Evolutionary conservation across 495 filamentous ascomycete genomes (phyloP), one percentile per base, ranked within the genome.

Genomic region (Thozetella sp.): DNA sequence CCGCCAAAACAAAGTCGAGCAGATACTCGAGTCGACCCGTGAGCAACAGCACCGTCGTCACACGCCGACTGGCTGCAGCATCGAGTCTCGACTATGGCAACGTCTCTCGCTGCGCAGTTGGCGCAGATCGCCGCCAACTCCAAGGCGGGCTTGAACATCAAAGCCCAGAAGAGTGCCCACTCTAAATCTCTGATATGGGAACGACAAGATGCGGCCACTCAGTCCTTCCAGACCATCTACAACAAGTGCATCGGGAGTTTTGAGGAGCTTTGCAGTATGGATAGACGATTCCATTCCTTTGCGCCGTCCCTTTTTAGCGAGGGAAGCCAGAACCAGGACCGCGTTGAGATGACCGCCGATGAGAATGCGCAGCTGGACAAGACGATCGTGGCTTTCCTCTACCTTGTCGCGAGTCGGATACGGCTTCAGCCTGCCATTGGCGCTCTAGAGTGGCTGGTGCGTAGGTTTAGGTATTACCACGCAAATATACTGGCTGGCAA

Each of bases 121-220:
- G 88, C 89, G 76, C 84, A 89, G 69, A 90, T 95, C 65, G 88
- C 91, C 59, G 84, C 86, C 57, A 87, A 88, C 64, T 91, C 90
- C 56, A 90, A 88, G 54, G 86, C 88, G 74, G 84, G 88, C 45
- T 85, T 98, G 58, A 90, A 98, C 68, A 85, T 96, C 51, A 96
- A 96, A 70, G 90, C 91, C 53, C 90, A 97, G 74, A 93, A 92
- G 73, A 80, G 89, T 40, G 83, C 90, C 24, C 94, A 98, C 78
- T 92, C 91, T 51, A 90, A 95, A 66, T 98, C 95, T 17, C 72
- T 99, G 54, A 88, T 99, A 55, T 99, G 93, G 73, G 92, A 96
- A 65, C 84, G 86, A 40, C 83, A 86, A 65, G 81, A 90, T 61
- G 96, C 95, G 30, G 88, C 88, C 13, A 83, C 85, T 23, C 95